These are phyloP conservation scores for Cladosporium colombiae DNA, from an alignment of 2,329 filamentous ascomycete species.

Conservation along the genomic window DNA sequence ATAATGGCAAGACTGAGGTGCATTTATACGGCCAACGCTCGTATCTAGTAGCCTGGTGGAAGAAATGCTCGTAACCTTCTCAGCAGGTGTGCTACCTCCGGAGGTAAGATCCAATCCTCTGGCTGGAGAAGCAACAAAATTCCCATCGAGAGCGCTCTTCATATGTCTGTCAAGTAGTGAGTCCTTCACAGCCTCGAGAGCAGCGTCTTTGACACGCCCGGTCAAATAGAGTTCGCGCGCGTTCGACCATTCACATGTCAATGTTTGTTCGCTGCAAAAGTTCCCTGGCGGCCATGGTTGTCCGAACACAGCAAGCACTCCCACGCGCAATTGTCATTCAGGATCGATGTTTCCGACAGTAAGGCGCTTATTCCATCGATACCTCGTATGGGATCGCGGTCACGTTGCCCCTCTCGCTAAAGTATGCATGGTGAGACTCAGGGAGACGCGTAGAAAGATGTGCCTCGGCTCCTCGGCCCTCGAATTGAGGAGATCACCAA, in stretches of 20 bases:
- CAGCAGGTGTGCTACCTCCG: not conserved
- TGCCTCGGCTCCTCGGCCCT: constrained; percentile 10
- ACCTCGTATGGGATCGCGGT: not conserved
- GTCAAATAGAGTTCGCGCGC: not conserved
- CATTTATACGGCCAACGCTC: not conserved
- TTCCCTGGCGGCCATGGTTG: not conserved
- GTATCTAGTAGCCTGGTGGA: not conserved
- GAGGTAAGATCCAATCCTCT: not conserved
- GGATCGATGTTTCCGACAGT: not conserved
- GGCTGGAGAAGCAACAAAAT: not conserved
- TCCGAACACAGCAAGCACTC: not conserved
- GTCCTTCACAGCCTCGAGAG: not conserved
- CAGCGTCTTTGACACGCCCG: not conserved
- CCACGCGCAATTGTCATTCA: not conserved
- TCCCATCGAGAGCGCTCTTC: not conserved
- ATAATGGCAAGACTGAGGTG: not conserved
- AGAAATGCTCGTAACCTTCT: not conserved
- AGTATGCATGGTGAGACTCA: not conserved
- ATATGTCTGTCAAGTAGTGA: not conserved
- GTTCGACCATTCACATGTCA: not conserved
- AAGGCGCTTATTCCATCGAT: not conserved
- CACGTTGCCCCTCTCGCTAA: constrained; percentile 1
- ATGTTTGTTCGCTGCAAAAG: not conserved
- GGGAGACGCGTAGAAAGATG: not conserved
- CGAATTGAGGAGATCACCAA: constrained; percentile 9